These are phyloP conservation scores for Macrophomina phaseolina DNA, from an alignment of 2,329 filamentous ascomycete genomes.

Conservation along the genomic window DNA sequence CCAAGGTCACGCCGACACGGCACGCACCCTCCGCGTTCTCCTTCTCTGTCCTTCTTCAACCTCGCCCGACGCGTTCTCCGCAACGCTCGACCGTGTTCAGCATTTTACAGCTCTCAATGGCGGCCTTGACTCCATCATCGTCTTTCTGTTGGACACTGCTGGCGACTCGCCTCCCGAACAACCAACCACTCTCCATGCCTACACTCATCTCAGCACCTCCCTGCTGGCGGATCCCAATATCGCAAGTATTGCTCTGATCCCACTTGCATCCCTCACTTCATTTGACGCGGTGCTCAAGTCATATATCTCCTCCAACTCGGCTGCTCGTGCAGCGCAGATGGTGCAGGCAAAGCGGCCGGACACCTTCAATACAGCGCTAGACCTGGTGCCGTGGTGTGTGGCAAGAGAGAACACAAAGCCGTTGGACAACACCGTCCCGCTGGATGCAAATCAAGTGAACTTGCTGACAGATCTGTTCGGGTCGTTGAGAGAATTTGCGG, in stretches of 20 bases:
- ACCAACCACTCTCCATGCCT: slow-evolving; percentile 5
- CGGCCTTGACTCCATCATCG: slow-evolving; percentile 3
- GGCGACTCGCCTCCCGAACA: not conserved
- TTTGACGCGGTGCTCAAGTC: not conserved
- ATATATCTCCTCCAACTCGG: slow-evolving; percentile 24
- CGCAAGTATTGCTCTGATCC: slow-evolving; percentile 9
- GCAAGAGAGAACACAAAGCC: not conserved
- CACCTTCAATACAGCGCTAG: slow-evolving; percentile 27
- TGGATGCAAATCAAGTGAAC: slow-evolving; percentile 34
- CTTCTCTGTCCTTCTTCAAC: slow-evolving; percentile 23
- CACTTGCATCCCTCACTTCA: not conserved
- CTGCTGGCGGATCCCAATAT: not conserved
- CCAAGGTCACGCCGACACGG: not conserved
- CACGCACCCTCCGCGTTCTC: slow-evolving; percentile 18
- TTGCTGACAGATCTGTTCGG: slow-evolving; percentile 41
- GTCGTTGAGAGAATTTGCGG: slow-evolving; percentile 40
- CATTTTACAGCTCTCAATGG: slow-evolving; percentile 23
- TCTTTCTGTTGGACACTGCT: slow-evolving; percentile 10
- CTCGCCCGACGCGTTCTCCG: not conserved
- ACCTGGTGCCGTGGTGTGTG: slow-evolving; percentile 42
- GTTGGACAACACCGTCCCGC: not conserved
- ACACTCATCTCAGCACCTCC: slow-evolving; percentile 8
- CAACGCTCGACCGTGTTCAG: slow-evolving; percentile 20
- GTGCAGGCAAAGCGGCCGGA: not conserved
- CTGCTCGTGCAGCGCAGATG: not conserved